These are phyloP conservation scores for Lotus japonicus DNA, from an alignment of 306 rosid species.

Conservation along the genomic window DNA sequence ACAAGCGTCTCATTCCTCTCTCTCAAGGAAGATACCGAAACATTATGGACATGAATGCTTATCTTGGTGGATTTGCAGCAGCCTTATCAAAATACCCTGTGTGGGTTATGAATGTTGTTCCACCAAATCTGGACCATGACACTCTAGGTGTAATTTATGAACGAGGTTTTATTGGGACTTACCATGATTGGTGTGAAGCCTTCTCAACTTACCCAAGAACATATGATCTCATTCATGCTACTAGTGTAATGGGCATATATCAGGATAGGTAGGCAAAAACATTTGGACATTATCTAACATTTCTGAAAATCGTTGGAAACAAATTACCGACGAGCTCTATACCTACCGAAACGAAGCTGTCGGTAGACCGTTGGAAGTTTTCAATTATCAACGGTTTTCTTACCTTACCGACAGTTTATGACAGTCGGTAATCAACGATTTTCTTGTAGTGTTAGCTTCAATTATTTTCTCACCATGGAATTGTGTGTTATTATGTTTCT, in stretches of 20 bases:
- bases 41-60: slow-evolving; percentile 87
- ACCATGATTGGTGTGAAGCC: slow-evolving; percentile 95
- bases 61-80: slow-evolving; percentile 86
- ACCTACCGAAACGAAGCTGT: no score
- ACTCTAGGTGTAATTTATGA: slow-evolving; percentile 80
- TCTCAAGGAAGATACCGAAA: slow-evolving; percentile 64
- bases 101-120: slow-evolving; percentile 94
- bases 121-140: slow-evolving; percentile 58
- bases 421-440: no score
- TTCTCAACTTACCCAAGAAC: slow-evolving; percentile 95
- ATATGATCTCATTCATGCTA: slow-evolving; percentile 88
- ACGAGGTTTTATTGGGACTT: slow-evolving; percentile 83
- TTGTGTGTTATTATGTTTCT: neutral
- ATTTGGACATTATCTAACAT: neutral
- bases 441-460: neutral
- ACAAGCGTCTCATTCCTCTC: slow-evolving; percentile 53
- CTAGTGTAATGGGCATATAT: slow-evolving; percentile 66
- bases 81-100: slow-evolving; percentile 56
- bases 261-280: slow-evolving; percentile 73
- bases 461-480: neutral
- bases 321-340: no score
- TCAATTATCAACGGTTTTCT: no score
- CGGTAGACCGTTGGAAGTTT: no score
- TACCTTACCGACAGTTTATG: no score
- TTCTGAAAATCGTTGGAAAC: no score